Evolutionary conservation across 352 stramenopile species (phyloP), one percentile per base, ranked within the genome.

Genomic region (Phytopythium helicoides): DNA sequence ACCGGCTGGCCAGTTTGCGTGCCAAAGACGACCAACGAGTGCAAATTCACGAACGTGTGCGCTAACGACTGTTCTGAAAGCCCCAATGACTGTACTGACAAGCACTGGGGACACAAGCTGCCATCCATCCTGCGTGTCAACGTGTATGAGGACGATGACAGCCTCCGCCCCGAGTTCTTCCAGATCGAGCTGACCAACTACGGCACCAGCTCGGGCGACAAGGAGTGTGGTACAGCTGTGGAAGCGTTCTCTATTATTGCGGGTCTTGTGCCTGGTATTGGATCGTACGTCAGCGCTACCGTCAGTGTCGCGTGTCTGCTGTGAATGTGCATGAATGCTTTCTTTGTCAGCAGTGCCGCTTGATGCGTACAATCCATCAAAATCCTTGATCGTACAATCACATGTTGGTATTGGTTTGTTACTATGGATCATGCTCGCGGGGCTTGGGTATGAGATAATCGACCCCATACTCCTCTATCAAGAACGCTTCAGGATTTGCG

Each of bases 401-500:
- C 28, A 33, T 33, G 28, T 9, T 33, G 5, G 10, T 18, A 21
- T 21, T 21, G 4, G 16, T 18, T 23, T 7, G 1, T 9, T 16
- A 14, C 38, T 23, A 15, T 21, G 15, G 12, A 28, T 52, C 45
- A 39, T 34, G 45, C n/a, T 10, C 28, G 6, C 31, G 45, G 6
- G 36, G 25, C 31, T 22, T 52, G 6, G 68, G 61, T 18, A 35
- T 68, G 25, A 73, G 54, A 44, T 68, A 79, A 18, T 73, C 62
- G 0, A 47, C 38, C 9, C 66, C 68, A 46, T 82, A 79, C 56
- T 79, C 72, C 15, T 70, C 38, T n/a, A 64, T n/a, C 18, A 82
- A 53, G 26, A 79, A 82, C 21, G 71, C 66, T 0, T 63, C 51
- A n/a, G 71, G 62, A 52, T 82, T 64, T 2, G 68, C 68, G 3